phyloP scores from a whole-genome alignment of 768 basidiomycete genomes.

The Leccinum uliginosum region DNA sequence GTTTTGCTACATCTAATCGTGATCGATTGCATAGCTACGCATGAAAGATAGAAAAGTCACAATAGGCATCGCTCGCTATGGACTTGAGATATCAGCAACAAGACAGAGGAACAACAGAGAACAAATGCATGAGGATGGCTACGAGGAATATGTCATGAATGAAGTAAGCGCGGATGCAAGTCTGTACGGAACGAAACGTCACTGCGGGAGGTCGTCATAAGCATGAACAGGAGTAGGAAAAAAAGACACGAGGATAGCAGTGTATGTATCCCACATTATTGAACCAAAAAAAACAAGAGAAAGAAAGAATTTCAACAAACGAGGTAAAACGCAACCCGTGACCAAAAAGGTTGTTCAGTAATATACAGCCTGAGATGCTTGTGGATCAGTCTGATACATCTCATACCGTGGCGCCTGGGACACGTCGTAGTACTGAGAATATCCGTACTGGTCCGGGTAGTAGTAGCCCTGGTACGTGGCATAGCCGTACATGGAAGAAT shows the following conservation, averaged over 20 bases:
- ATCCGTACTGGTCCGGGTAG: slow-evolving; percentile 66
- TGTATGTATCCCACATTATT: slow-evolving; percentile 17
- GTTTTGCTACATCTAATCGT: not conserved
- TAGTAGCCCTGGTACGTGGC: slow-evolving; percentile 62
- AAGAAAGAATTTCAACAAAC: slow-evolving; percentile 5
- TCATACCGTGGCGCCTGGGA: slow-evolving; percentile 64
- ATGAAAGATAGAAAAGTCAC: slow-evolving; percentile 4
- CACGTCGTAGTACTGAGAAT: slow-evolving; percentile 66
- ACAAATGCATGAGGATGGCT: slow-evolving; percentile 19
- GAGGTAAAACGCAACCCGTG: slow-evolving; percentile 10
- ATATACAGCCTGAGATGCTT: slow-evolving; percentile 51
- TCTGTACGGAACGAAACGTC: slow-evolving; percentile 25
- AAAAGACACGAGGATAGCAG: slow-evolving; percentile 13
- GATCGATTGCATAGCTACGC: slow-evolving; percentile 5
- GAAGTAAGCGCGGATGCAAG: slow-evolving; percentile 13
- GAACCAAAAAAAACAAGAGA: slow-evolving; percentile 18
- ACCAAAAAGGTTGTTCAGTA: slow-evolving; percentile 39
- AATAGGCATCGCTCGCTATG: slow-evolving; percentile 1
- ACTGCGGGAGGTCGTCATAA: slow-evolving; percentile 14
- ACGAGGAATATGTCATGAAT: slow-evolving; percentile 23
- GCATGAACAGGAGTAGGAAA: not conserved
- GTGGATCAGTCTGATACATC: slow-evolving; percentile 54
- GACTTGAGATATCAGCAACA: slow-evolving; percentile 5
- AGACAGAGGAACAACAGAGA: slow-evolving; percentile 10
- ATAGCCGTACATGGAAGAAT: slow-evolving; percentile 48